Conservation (phyloP, 768 basidiomycete genomes). For the Dentipellis fragilis region DNA sequence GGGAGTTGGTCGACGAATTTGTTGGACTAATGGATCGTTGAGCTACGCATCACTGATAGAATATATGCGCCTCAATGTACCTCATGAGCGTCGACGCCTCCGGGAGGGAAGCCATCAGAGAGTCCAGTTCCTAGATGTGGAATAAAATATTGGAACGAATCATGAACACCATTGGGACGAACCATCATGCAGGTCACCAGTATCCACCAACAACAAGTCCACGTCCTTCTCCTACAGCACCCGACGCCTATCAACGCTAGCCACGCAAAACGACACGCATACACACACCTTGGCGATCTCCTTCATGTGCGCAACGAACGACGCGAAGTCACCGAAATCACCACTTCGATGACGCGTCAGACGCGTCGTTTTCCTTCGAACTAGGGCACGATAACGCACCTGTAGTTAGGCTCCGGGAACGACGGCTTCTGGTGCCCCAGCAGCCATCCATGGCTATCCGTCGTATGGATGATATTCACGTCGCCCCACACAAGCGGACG, state of each 20-base stretch:
- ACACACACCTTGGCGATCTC: conserved; percentile 45
- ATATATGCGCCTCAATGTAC: conserved; percentile 22
- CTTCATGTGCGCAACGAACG: conserved; percentile 82
- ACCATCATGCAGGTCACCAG: conserved; percentile 73
- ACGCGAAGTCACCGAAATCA: conserved; percentile 52
- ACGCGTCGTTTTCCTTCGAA: no score
- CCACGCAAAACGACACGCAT: not conserved
- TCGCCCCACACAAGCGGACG: conserved; percentile 81
- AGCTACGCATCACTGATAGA: not conserved
- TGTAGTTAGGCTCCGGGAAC: conserved; percentile 71
- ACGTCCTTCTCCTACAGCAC: conserved; percentile 50
- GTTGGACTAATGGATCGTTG: conserved; percentile 42
- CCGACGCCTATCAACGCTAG: not conserved
- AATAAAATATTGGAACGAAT: no score
- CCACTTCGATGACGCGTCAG: no score
- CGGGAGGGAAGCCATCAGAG: conserved; percentile 62
- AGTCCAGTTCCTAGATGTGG: conserved; percentile 52
- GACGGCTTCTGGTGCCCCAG: conserved; percentile 72
- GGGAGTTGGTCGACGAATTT: conserved; percentile 62
- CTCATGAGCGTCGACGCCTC: conserved; percentile 64
- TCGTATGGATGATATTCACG: conserved; percentile 80
- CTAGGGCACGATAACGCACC: conserved; percentile 21
- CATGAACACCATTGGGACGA: not conserved
- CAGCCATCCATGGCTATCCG: conserved; percentile 77
- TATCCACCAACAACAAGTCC: conserved; percentile 75